Percentiles rank a stretch among this genome's conserved stretches.
These are phyloP conservation scores for Sphagnurus paluster DNA, from an alignment of 1,284 basidiomycete species.

Conservation along the genomic window DNA sequence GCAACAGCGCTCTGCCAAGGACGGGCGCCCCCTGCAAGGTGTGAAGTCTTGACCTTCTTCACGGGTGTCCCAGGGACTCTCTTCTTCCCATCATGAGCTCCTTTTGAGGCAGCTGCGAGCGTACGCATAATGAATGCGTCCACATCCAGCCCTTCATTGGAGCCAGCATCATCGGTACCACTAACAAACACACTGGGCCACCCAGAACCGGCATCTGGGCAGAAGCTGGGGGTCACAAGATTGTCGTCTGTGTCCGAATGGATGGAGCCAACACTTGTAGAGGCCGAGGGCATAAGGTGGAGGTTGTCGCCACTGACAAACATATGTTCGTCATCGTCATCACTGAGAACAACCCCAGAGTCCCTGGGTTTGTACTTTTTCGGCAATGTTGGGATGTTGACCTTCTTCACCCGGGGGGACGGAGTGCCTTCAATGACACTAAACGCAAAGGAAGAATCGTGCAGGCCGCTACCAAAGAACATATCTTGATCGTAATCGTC, in stretches of 20 bases:
- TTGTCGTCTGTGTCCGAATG: constrained; percentile 59
- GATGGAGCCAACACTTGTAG: constrained; percentile 60
- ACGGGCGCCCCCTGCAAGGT: constrained; percentile 53
- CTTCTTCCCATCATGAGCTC: constrained; percentile 49
- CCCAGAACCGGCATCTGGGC: constrained; percentile 51
- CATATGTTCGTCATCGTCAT: constrained; percentile 50
- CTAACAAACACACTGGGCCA: constrained; percentile 60
- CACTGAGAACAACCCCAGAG: constrained; percentile 61
- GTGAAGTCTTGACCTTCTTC: constrained; percentile 65
- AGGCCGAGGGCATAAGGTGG: constrained; percentile 51
- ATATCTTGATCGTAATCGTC: constrained; percentile 57
- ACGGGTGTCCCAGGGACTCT: constrained; percentile 77
- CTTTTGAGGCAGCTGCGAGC: constrained; percentile 57
- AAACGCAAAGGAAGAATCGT: constrained; percentile 54
- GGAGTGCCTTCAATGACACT: constrained; percentile 56
- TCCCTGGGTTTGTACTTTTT: constrained; percentile 74
- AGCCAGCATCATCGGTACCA: constrained; percentile 36
- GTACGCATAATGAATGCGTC: constrained; percentile 73
- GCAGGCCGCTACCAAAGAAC: constrained; percentile 49
- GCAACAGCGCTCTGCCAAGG: constrained; percentile 80
- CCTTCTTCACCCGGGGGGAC: constrained; percentile 51
- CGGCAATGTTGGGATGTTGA: constrained; percentile 36
- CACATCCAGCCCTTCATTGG: constrained; percentile 44
- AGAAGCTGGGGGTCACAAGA: constrained; percentile 65
- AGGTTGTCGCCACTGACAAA: constrained; percentile 33